phyloP scores from a whole-genome alignment of 768 basidiomycete genomes.

The Termitomyces sp. region DNA sequence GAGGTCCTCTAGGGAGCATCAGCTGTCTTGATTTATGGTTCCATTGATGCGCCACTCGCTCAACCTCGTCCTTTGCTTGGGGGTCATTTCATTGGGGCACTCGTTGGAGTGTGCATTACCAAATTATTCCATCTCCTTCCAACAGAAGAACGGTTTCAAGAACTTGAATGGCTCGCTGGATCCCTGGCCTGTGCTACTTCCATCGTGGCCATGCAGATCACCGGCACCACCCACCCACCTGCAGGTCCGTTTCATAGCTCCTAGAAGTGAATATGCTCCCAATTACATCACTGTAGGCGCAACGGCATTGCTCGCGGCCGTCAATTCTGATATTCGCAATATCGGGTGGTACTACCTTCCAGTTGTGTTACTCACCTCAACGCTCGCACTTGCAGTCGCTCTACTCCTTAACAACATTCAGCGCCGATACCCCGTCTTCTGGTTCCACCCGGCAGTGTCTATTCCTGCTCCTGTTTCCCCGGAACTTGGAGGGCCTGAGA shows the following conservation, averaged over 20 bases:
- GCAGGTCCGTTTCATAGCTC: slow-evolving; percentile 30
- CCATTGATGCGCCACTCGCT: slow-evolving; percentile 48
- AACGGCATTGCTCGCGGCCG: slow-evolving; percentile 48
- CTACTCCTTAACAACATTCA: slow-evolving; percentile 50
- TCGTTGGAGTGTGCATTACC: slow-evolving; percentile 46
- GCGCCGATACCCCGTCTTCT: slow-evolving; percentile 46
- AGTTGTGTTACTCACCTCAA: slow-evolving; percentile 45
- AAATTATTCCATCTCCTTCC: slow-evolving; percentile 48
- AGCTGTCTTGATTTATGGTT: slow-evolving; percentile 52
- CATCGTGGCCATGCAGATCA: slow-evolving; percentile 50
- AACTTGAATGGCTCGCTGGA: slow-evolving; percentile 48
- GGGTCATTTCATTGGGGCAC: slow-evolving; percentile 48
- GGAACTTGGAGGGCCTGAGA: slow-evolving; percentile 12
- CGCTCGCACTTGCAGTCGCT: slow-evolving; percentile 40
- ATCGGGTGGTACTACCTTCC: slow-evolving; percentile 54
- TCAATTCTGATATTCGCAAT: slow-evolving; percentile 36
- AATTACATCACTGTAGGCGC: slow-evolving; percentile 30
- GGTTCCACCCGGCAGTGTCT: slow-evolving; percentile 30
- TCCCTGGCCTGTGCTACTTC: slow-evolving; percentile 40
- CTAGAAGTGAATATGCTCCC: background rate
- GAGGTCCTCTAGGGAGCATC: slow-evolving; percentile 41
- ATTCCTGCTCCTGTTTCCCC: slow-evolving; percentile 15
- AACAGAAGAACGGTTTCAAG: slow-evolving; percentile 35
- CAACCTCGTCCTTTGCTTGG: slow-evolving; percentile 50
- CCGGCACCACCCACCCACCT: slow-evolving; percentile 50